phyloP scores from a whole-genome alignment of 805 yeast species.

The Yamadazyma olivae region DNA sequence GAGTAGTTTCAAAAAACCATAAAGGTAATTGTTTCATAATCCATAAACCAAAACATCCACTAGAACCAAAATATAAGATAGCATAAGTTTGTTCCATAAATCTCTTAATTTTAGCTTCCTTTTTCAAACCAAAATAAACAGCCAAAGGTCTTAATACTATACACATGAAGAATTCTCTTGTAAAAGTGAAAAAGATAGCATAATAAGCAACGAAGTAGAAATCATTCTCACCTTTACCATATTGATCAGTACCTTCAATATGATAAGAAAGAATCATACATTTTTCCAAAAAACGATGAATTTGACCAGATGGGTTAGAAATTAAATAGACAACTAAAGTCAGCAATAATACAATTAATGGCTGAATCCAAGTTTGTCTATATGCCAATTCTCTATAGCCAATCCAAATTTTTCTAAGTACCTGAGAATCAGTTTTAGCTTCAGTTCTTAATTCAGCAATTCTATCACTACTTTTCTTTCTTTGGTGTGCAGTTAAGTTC shows the following conservation, averaged over 20 bases:
- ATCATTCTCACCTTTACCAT: conserved; percentile 88
- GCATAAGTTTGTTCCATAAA: conserved; percentile 93
- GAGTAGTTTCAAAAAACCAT: conserved; percentile 85
- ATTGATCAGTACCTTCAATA: conserved; percentile 59
- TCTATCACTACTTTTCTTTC: conserved; percentile 31
- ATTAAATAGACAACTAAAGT: conserved; percentile 46
- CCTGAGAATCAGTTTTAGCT: conserved; percentile 44
- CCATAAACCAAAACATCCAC: conserved; percentile 86
- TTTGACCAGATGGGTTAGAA: conserved; percentile 54
- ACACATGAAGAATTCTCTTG: conserved; percentile 90
- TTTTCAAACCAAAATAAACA: conserved; percentile 43
- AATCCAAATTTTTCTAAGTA: conserved; percentile 52
- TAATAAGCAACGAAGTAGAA: conserved; percentile 73
- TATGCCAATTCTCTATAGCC: conserved; percentile 57
- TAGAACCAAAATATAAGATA: conserved; percentile 70
- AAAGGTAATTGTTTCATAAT: conserved; percentile 78
- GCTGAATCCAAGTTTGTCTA: conserved; percentile 71
- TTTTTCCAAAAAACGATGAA: conserved; percentile 56
- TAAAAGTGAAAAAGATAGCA: conserved; percentile 84
- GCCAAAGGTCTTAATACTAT: conserved; percentile 74
- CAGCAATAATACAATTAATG: conserved; percentile 46
- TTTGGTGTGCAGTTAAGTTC: conserved; percentile 43
- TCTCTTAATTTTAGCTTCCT: conserved; percentile 61
- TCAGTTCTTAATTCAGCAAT: conserved; percentile 25
- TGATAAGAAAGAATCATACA: conserved; percentile 66